Evolutionary conservation across 2,329 filamentous ascomycete species (phyloP).

Genomic region (Capronia coronata): DNA sequence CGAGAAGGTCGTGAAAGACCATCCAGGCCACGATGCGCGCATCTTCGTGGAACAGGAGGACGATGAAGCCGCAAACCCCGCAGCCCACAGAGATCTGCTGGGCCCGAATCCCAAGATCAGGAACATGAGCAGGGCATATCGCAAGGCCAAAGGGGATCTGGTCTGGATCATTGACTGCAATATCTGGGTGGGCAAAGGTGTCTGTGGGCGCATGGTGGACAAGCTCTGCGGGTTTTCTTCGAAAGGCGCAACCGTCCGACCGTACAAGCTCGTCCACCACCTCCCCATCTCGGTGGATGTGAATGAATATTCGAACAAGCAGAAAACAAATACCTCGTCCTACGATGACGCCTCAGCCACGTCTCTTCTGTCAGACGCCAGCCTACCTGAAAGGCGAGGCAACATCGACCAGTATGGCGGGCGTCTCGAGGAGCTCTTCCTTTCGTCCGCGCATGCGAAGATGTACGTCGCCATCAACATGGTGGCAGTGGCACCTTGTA

Average conservation of each 20-base stretch:
- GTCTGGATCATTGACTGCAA: conserved; percentile 97
- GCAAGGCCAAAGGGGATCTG: conserved; percentile 79
- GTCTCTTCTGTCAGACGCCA: background rate
- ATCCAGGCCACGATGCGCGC: conserved; percentile 62
- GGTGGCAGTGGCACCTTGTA: conserved; percentile 81
- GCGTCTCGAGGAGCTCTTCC: conserved; percentile 86
- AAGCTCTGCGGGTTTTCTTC: conserved; percentile 63
- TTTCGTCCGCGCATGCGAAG: conserved; percentile 88
- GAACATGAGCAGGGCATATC: conserved; percentile 88
- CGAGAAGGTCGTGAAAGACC: conserved; percentile 63
- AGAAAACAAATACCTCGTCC: conserved; percentile 7
- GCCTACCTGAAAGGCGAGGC: background rate
- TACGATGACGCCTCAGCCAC: conserved; percentile 8
- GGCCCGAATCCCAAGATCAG: conserved; percentile 98
- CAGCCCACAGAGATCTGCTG: conserved; percentile 48
- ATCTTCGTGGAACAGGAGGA: conserved; percentile 80
- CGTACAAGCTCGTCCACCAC: conserved; percentile 92
- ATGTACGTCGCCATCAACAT: conserved; percentile 98
- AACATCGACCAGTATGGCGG: conserved; percentile 50
- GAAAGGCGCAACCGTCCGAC: conserved; percentile 41
- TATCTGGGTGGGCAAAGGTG: conserved; percentile 77
- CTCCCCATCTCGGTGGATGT: conserved; percentile 83
- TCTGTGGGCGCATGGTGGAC: conserved; percentile 82
- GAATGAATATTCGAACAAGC: conserved; percentile 29
- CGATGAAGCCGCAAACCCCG: conserved; percentile 45